These are phyloP conservation scores for Rhynchosporium secalis DNA, from an alignment of 2,329 filamentous ascomycete genomes.

Conservation along the genomic window DNA sequence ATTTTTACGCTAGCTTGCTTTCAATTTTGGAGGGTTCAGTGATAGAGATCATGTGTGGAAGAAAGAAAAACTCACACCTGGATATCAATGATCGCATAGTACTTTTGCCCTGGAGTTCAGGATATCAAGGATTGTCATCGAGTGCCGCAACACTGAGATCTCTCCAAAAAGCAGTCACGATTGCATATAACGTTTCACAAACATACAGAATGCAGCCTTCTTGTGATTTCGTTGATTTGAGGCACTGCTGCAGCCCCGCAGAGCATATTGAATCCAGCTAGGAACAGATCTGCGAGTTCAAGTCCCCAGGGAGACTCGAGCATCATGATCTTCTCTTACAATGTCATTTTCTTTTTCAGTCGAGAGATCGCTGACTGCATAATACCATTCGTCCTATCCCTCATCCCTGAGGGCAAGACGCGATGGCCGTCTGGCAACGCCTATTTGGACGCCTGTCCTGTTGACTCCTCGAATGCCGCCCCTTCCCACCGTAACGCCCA, in stretches of 20 bases:
- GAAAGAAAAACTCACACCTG: too few relatives aligned
- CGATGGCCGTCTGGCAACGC: not conserved
- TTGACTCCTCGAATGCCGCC: conserved; percentile 6
- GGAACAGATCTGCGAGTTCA: conserved; percentile 3
- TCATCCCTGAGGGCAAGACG: not conserved
- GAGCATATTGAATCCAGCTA: not conserved
- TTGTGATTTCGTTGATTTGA: not conserved
- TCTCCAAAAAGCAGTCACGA: too few relatives aligned
- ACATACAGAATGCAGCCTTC: not conserved
- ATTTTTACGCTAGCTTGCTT: too few relatives aligned
- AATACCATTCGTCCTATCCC: not conserved
- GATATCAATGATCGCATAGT: too few relatives aligned
- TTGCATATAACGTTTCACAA: too few relatives aligned
- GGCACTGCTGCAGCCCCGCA: not conserved
- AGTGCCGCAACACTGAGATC: too few relatives aligned
- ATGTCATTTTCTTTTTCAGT: not conserved
- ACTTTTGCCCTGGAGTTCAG: too few relatives aligned
- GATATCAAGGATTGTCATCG: too few relatives aligned
- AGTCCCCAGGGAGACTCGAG: not conserved
- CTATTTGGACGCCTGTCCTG: not conserved
- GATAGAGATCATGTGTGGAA: too few relatives aligned
- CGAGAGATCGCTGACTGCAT: not conserved
- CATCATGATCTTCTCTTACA: not conserved
- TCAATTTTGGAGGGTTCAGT: too few relatives aligned
- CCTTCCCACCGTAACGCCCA: conserved; percentile 7